Evolutionary conservation across 2,329 filamentous ascomycete species (phyloP).

Genomic region (Myriosclerotinia curreyana): DNA sequence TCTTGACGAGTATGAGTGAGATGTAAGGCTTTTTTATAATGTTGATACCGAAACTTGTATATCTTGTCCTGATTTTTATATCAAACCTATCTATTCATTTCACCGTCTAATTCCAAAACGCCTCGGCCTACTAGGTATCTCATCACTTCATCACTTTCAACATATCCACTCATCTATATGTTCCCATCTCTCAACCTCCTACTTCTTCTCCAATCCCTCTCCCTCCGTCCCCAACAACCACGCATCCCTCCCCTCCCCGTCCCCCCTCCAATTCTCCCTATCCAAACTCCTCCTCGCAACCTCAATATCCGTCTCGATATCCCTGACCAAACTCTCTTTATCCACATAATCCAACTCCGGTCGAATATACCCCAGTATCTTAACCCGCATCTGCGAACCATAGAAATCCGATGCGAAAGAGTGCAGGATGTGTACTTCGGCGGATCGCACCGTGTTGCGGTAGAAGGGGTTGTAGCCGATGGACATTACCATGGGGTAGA

Average conservation of each 20-base stretch:
- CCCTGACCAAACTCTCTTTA: conserved; percentile 77
- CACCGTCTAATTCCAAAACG: conserved; percentile 10
- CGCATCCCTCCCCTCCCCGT: conserved; percentile 24
- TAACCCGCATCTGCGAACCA: conserved; percentile 70
- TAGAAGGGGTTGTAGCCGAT: conserved; percentile 98
- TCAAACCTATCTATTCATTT: not conserved
- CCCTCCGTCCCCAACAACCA: conserved; percentile 27
- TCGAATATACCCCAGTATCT: conserved; percentile 83
- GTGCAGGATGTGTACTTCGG: conserved; percentile 87
- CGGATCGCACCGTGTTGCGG: conserved; percentile 81
- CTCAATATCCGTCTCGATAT: conserved; percentile 85
- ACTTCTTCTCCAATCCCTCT: not conserved
- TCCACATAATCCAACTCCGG: conserved; percentile 85
- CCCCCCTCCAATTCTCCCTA: conserved; percentile 56
- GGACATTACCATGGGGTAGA: conserved; percentile 87
- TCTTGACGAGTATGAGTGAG: not conserved
- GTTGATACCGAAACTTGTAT: not conserved
- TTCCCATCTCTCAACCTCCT: not conserved
- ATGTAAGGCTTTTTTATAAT: not conserved
- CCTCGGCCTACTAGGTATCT: not conserved
- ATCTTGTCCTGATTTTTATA: not conserved
- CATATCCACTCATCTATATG: not conserved
- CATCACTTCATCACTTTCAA: not conserved
- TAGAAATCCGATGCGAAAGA: conserved; percentile 81
- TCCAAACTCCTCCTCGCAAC: conserved; percentile 73